Percentiles rank a stretch among this genome's conserved stretches.
phyloP scores from a whole-genome alignment of 495 filamentous ascomycete species.

The Aspergillus carlsbadensis region DNA sequence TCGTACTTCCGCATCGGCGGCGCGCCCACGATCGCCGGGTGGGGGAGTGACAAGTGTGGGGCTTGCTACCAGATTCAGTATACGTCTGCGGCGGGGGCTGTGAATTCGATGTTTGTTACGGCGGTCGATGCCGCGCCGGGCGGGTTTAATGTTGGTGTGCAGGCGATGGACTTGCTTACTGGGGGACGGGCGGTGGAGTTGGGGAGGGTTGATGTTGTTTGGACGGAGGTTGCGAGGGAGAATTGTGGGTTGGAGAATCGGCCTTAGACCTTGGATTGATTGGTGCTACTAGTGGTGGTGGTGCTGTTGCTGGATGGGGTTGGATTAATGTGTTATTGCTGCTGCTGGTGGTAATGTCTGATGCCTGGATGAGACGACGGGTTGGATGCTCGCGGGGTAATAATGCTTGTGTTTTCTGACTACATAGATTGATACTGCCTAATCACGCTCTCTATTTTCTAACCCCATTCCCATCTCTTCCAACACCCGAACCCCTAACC shows the following conservation, averaged over 20 bases:
- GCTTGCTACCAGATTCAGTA: constrained; percentile 67
- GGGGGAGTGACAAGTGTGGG: constrained; percentile 63
- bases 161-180: constrained; percentile 68
- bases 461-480: no score
- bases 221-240: background rate
- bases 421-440: no score
- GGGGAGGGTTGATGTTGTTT: background rate
- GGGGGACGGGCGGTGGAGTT: constrained; percentile 42
- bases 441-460: no score
- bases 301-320: no score
- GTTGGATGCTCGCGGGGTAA: no score
- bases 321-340: no score
- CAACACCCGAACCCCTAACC: no score
- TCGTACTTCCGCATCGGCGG: constrained; percentile 64
- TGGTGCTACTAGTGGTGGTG: no score
- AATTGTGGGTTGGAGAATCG: background rate
- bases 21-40: constrained; percentile 55
- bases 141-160: constrained; percentile 65
- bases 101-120: constrained; percentile 58
- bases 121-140: constrained; percentile 61
- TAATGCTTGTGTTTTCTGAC: no score
- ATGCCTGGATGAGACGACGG: no score
- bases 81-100: background rate
- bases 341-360: no score
- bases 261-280: no score